Evolutionary conservation across 2,329 filamentous ascomycete genomes (phyloP).

Genomic region (Plenodomus tracheiphilus): DNA sequence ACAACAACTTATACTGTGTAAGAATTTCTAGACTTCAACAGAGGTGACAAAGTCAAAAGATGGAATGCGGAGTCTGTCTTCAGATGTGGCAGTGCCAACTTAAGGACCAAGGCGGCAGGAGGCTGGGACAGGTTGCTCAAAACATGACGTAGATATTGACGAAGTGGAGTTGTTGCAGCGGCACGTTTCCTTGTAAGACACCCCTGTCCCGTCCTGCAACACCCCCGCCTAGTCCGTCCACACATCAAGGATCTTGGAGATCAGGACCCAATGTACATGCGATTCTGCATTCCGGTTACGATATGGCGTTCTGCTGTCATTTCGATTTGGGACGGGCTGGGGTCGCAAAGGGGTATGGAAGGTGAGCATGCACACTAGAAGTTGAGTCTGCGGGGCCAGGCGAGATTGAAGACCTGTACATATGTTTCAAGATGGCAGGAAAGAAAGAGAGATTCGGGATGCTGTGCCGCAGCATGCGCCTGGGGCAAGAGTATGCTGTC

Average conservation of each 20-base stretch:
- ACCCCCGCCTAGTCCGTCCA: slow-evolving; percentile 20
- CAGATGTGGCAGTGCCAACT: slow-evolving; percentile 26
- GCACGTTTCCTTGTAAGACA: slow-evolving; percentile 26
- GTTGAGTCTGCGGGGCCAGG: neutral
- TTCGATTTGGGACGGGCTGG: neutral
- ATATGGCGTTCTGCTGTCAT: slow-evolving; percentile 14
- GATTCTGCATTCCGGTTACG: slow-evolving; percentile 13
- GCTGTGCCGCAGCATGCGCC: neutral
- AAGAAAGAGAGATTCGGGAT: neutral
- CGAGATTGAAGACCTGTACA: neutral
- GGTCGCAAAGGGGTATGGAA: neutral
- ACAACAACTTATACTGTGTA: neutral
- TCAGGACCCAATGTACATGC: slow-evolving; percentile 35
- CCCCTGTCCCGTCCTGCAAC: slow-evolving; percentile 30
- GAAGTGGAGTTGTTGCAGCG: slow-evolving; percentile 19
- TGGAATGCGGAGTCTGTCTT: neutral
- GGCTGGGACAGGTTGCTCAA: slow-evolving; percentile 24
- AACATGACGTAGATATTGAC: slow-evolving; percentile 39
- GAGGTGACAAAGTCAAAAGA: neutral
- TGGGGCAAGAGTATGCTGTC: neutral
- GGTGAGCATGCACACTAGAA: neutral
- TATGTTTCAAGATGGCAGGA: neutral
- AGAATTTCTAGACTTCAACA: neutral
- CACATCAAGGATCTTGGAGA: slow-evolving; percentile 29
- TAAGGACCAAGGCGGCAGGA: slow-evolving; percentile 29